A percentile compares a stretch with the other conserved stretches of the same genome.
These are phyloP conservation scores for Camellia japonica DNA, from an alignment of 148 eudicot species.

Conservation along the genomic window DNA sequence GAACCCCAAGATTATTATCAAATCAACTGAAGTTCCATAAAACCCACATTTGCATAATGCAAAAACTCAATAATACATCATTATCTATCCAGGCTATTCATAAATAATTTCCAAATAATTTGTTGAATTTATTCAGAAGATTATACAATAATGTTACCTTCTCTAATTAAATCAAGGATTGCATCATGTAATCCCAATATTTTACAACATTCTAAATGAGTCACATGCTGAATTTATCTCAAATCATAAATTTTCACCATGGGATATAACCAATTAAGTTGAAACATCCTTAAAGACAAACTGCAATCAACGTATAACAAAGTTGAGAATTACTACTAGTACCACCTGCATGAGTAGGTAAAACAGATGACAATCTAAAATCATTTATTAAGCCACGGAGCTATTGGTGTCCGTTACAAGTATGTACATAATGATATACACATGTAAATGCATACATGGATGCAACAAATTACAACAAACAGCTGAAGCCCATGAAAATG, in stretches of 20 bases:
- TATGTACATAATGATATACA: neutral
- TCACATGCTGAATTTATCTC: neutral
- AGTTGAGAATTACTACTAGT: neutral
- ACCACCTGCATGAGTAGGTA: neutral
- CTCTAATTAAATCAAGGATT: neutral
- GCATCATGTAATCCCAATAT: neutral
- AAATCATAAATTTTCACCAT: neutral
- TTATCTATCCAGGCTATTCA: neutral
- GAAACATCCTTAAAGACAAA: neutral
- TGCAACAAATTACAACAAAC: neutral
- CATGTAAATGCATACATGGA: neutral
- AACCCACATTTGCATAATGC: neutral
- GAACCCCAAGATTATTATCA: neutral
- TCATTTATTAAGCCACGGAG: neutral
- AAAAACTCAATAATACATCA: neutral
- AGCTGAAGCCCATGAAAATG: slow-evolving; percentile 6
- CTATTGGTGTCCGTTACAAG: neutral
- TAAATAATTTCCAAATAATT: neutral
- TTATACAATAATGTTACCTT: neutral
- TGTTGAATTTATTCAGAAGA: neutral
- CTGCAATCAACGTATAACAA: neutral
- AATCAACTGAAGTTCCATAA: neutral
- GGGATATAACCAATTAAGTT: neutral
- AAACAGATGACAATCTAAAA: neutral
- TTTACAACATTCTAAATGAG: neutral